Conservation (phyloP, 495 filamentous ascomycete genomes). For the Copromyces sp. region DNA sequence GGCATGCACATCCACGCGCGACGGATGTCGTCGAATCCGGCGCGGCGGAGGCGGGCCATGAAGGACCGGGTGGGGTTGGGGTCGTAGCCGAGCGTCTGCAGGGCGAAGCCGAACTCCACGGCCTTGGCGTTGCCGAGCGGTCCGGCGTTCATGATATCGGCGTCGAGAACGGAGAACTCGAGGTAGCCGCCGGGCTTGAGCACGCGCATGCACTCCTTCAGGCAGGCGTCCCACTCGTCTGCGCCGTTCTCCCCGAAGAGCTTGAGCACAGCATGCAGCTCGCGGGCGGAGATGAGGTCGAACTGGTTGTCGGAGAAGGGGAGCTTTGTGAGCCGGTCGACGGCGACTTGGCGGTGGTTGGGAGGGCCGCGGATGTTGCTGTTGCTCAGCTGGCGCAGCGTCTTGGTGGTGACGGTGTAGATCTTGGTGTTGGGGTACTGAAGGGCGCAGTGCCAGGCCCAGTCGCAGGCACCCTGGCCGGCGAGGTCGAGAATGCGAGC, state of each 20-base stretch:
- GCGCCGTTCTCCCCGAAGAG: slow-evolving; percentile 47
- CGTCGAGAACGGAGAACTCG: slow-evolving; percentile 82
- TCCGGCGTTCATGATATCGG: slow-evolving; percentile 76
- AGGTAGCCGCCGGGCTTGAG: slow-evolving; percentile 89
- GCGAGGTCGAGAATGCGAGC: slow-evolving; percentile 79
- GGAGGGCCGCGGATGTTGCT: slow-evolving; percentile 65
- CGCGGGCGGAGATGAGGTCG: slow-evolving; percentile 85
- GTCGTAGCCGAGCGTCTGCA: slow-evolving; percentile 82
- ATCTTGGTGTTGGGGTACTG: slow-evolving; percentile 77
- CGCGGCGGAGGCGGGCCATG: slow-evolving; percentile 58
- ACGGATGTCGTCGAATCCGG: slow-evolving; percentile 69
- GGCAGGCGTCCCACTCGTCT: slow-evolving; percentile 83
- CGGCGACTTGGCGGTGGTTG: slow-evolving; percentile 75
- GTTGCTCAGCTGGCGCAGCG: slow-evolving; percentile 52
- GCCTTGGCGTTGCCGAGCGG: slow-evolving; percentile 65
- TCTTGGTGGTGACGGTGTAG: slow-evolving; percentile 71
- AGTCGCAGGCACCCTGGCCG: slow-evolving; percentile 76
- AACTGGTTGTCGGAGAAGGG: slow-evolving; percentile 86
- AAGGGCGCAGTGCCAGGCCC: slow-evolving; percentile 86
- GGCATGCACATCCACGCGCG: slow-evolving; percentile 86
- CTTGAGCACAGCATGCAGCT: slow-evolving; percentile 72
- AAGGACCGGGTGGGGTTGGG: slow-evolving; percentile 70
- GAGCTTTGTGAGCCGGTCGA: slow-evolving; percentile 63
- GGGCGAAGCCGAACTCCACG: slow-evolving; percentile 80
- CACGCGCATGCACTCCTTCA: slow-evolving; percentile 77